A percentile compares a stretch with the other conserved stretches of the same genome.
phyloP scores from a whole-genome alignment of 495 filamentous ascomycete genomes.

The Annulohypoxylon nitens region DNA sequence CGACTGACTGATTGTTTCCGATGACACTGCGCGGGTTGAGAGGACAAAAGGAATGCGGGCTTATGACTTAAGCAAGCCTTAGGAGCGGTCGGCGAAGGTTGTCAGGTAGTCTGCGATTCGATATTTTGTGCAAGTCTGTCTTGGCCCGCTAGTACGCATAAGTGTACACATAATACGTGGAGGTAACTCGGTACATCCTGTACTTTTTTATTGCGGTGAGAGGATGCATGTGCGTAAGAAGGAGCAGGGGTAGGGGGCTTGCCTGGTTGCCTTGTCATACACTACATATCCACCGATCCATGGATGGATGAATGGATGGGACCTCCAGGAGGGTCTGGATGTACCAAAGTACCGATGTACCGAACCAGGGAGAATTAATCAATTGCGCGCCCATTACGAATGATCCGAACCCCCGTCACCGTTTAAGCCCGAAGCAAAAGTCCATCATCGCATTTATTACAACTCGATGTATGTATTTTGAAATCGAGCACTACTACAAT shows the following conservation, averaged over 20 bases:
- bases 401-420: conserved; percentile 46
- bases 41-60: conserved; percentile 13
- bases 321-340: background rate
- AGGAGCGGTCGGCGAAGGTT: conserved; percentile 35
- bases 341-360: conserved; percentile 19
- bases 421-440: conserved; percentile 51
- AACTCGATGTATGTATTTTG: conserved; percentile 24
- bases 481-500: conserved; percentile 18
- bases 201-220: conserved; percentile 44
- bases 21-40: conserved; percentile 43
- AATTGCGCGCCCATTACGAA: conserved; percentile 47
- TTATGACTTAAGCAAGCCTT: conserved; percentile 41
- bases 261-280: conserved; percentile 26
- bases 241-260: conserved; percentile 11
- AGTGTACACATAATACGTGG: conserved; percentile 23
- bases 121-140: conserved; percentile 40
- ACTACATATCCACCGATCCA: background rate
- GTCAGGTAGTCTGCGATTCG: conserved; percentile 25
- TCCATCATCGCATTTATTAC: conserved; percentile 46
- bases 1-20: conserved; percentile 34
- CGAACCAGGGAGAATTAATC: conserved; percentile 22
- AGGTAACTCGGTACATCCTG: conserved; percentile 14
- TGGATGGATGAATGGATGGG: background rate
- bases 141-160: conserved; percentile 38
- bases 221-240: conserved; percentile 44